Conservation (phyloP, 306 rosid genomes). For the Astragalus membranaceus region DNA sequence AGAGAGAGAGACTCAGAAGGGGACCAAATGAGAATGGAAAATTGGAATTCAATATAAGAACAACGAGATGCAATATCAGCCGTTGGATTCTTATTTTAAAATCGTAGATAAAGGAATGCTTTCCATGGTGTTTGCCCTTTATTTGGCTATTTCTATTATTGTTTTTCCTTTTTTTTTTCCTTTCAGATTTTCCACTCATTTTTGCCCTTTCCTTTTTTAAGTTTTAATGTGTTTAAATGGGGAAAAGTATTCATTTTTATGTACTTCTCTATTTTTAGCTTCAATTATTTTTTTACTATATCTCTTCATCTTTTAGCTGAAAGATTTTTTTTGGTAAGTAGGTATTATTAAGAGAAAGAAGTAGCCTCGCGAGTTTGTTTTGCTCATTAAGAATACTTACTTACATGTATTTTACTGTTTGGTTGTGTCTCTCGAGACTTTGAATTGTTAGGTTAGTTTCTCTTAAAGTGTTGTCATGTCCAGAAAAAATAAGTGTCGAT, state of each 20-base stretch:
- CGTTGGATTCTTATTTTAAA: constrained; percentile 44
- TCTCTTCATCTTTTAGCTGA: not conserved
- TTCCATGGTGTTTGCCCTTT: constrained; percentile 14
- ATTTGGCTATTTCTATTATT: constrained; percentile 6
- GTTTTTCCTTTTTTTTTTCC: not conserved
- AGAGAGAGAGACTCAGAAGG: constrained; percentile 10
- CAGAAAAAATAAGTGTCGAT: not conserved
- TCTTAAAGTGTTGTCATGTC: not conserved
- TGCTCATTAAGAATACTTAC: too few relatives aligned
- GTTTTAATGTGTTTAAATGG: not conserved
- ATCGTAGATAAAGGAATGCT: not conserved
- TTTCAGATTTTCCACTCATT: not conserved
- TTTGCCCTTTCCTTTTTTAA: not conserved
- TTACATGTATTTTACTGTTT: too few relatives aligned
- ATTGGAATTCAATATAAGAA: constrained; percentile 31
- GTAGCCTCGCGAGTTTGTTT: too few relatives aligned
- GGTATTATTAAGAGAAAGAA: too few relatives aligned
- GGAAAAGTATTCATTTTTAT: not conserved
- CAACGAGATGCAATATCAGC: constrained; percentile 31
- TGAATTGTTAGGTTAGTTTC: not conserved
- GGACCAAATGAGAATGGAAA: constrained; percentile 24
- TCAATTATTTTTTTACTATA: not conserved
- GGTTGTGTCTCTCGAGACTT: not conserved
- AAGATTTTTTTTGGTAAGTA: not conserved
- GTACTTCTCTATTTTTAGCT: not conserved